phyloP scores from a whole-genome alignment of 768 basidiomycete genomes.

The Suillus occidentalis region DNA sequence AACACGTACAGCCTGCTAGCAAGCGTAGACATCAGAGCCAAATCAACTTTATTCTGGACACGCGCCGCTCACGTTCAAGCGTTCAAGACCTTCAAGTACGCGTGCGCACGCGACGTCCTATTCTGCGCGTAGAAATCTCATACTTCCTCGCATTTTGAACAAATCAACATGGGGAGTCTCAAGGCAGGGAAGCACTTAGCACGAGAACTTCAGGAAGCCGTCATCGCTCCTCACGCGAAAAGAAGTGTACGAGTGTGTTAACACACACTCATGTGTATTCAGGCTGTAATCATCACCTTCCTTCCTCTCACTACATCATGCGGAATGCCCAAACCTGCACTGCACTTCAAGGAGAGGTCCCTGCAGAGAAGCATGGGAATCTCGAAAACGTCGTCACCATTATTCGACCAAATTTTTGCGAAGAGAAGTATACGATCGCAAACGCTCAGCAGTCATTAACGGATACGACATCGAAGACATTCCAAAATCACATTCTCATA shows the following conservation, averaged over 20 bases:
- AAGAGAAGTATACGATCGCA: background rate
- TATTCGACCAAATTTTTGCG: background rate
- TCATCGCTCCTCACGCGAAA: background rate
- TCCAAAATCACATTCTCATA: background rate
- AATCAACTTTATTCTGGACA: background rate
- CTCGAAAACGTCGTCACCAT: background rate
- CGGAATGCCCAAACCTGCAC: background rate
- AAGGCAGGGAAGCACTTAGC: background rate
- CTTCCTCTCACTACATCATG: background rate
- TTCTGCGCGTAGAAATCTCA: background rate
- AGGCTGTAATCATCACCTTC: background rate
- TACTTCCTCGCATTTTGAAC: background rate
- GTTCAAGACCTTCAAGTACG: background rate
- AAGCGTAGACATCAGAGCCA: background rate
- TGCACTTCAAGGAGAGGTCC: background rate
- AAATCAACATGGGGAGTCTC: background rate
- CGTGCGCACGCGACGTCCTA: background rate
- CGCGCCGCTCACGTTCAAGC: too few relatives aligned
- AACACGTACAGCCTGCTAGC: background rate
- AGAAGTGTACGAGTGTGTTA: background rate
- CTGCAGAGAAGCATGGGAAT: background rate
- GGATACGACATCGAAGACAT: background rate
- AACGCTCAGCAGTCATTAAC: background rate
- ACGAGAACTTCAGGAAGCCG: background rate
- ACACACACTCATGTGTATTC: background rate